Conservation (phyloP, 1,284 basidiomycete genomes). For the Trametes sp. region DNA sequence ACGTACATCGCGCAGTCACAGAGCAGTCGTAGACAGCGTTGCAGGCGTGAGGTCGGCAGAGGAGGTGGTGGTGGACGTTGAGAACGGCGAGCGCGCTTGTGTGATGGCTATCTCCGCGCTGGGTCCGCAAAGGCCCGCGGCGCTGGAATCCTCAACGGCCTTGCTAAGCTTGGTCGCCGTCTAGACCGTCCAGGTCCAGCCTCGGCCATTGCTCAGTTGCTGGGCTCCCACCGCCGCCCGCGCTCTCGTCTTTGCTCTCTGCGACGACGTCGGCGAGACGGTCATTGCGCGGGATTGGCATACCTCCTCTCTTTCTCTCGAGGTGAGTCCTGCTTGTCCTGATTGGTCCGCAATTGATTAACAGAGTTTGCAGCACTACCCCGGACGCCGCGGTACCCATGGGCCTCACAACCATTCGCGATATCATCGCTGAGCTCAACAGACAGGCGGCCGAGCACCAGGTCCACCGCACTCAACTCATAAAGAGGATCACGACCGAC, state of each 20-base stretch:
- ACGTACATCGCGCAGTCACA: no score
- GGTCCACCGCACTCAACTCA: constrained; percentile 28
- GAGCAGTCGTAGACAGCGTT: no score
- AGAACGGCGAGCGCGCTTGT: constrained; percentile 6
- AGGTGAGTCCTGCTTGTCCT: constrained; percentile 1
- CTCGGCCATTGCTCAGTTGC: constrained; percentile 6
- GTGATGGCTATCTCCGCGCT: constrained; percentile 16
- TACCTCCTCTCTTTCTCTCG: neutral
- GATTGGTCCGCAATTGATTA: neutral
- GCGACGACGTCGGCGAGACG: constrained; percentile 7
- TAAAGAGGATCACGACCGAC: constrained; percentile 31
- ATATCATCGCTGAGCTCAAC: constrained; percentile 34
- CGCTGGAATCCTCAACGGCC: constrained; percentile 6
- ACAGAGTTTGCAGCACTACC: neutral
- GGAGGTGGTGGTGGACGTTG: constrained; percentile 3
- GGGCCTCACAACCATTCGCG: constrained; percentile 30
- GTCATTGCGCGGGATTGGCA: neutral
- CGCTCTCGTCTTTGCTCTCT: neutral
- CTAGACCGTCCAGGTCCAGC: constrained; percentile 17
- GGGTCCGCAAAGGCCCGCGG: constrained; percentile 20
- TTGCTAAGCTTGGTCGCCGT: constrained; percentile 13
- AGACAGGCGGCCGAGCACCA: constrained; percentile 33
- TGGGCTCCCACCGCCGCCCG: constrained; percentile 2
- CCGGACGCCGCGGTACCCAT: constrained; percentile 5
- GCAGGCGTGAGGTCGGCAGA: neutral